Conservation (phyloP, 352 stramenopile genomes). For the Globisporangium nodosum region DNA sequence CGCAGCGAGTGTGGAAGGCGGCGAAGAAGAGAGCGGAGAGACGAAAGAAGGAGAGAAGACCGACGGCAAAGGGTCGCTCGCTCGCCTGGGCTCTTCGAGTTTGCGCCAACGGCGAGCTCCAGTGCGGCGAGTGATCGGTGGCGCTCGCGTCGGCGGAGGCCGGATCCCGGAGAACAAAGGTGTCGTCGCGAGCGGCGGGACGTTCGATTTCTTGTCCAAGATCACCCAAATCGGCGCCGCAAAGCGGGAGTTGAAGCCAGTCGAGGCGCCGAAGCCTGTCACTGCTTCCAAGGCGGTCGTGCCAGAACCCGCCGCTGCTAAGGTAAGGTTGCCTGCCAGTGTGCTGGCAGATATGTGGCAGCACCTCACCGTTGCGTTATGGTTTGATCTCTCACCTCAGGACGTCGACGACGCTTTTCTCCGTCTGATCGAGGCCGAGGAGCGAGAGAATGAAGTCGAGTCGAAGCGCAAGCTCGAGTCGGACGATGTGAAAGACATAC, state of each 20-base stretch:
- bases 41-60: slow-evolving; percentile 15
- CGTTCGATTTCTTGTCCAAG: slow-evolving; percentile 85
- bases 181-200: slow-evolving; percentile 67
- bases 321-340: background rate
- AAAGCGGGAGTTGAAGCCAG: slow-evolving; percentile 18
- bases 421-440: slow-evolving; percentile 69
- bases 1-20: slow-evolving; percentile 29
- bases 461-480: slow-evolving; percentile 53
- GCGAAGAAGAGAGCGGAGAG: slow-evolving; percentile 20
- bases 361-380: background rate
- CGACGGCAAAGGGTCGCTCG: background rate
- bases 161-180: slow-evolving; percentile 43
- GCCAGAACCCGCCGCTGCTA: background rate
- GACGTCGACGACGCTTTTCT: slow-evolving; percentile 77
- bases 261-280: slow-evolving; percentile 3
- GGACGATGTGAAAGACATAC: slow-evolving; percentile 43
- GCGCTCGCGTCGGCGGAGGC: slow-evolving; percentile 16
- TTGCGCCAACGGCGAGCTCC: slow-evolving; percentile 15
- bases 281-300: background rate
- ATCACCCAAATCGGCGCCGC: slow-evolving; percentile 35
- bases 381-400: slow-evolving; percentile 15
- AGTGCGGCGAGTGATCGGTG: slow-evolving; percentile 28
- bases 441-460: slow-evolving; percentile 54
- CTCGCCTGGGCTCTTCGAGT: background rate
- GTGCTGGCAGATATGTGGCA: background rate